These are phyloP conservation scores for Suillus tomentosus DNA, from an alignment of 768 basidiomycete species.

Conservation along the genomic window DNA sequence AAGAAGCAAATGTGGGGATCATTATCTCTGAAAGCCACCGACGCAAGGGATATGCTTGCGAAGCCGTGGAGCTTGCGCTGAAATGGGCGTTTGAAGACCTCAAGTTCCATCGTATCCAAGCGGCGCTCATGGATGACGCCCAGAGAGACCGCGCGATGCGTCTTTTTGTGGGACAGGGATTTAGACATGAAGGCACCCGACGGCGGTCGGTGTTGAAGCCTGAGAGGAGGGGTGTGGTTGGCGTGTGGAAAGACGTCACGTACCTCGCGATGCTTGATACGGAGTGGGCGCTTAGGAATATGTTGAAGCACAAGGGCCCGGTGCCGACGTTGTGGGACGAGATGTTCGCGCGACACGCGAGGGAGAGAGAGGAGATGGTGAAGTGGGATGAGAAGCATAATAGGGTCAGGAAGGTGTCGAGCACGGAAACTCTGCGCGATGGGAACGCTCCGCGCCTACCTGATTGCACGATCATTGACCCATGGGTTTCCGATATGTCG, in stretches of 20 bases:
- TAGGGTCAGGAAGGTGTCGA: constrained; percentile 35
- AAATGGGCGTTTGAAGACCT: constrained; percentile 45
- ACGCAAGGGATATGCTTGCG: constrained; percentile 45
- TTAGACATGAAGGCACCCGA: constrained; percentile 63
- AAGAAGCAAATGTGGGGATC: constrained; percentile 62
- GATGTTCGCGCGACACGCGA: constrained; percentile 55
- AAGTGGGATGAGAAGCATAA: constrained; percentile 47
- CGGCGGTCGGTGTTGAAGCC: constrained; percentile 54
- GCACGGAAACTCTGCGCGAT: constrained; percentile 45
- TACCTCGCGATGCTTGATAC: constrained; percentile 63
- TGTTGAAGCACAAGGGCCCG: constrained; percentile 17
- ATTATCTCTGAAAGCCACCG: constrained; percentile 42
- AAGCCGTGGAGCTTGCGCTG: constrained; percentile 48
- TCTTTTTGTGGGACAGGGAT: constrained; percentile 53
- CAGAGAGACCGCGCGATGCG: constrained; percentile 44
- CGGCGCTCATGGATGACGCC: constrained; percentile 46
- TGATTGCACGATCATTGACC: constrained; percentile 13
- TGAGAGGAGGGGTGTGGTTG: constrained; percentile 35
- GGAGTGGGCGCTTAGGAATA: constrained; percentile 50
- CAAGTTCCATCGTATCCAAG: constrained; percentile 37
- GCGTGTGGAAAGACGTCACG: constrained; percentile 60
- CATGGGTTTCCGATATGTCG: constrained; percentile 5
- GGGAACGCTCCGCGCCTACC: constrained; percentile 18
- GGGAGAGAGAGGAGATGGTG: constrained; percentile 57
- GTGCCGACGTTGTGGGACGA: constrained; percentile 61